Evolutionary conservation across 1,284 basidiomycete species (phyloP).

Genomic region (Ustilago bromivora): DNA sequence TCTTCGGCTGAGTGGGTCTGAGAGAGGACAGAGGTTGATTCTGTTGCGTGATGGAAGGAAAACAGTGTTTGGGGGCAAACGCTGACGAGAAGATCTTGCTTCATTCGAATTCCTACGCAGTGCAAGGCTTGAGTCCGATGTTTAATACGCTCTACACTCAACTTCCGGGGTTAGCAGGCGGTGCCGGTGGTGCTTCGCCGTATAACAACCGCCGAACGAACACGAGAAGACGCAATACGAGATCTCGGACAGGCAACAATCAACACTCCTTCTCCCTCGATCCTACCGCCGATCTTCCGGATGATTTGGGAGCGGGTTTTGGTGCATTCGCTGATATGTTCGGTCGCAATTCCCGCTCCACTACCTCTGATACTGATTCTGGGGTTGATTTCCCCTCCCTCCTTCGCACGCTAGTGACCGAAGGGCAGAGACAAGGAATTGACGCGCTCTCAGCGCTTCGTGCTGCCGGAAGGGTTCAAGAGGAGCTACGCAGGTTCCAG

Average conservation of each 20-base stretch:
- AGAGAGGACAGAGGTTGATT: neutral
- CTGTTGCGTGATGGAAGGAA: neutral
- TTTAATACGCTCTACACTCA: constrained; percentile 47
- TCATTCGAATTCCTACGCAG: constrained; percentile 9
- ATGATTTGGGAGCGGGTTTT: constrained; percentile 38
- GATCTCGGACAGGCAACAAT: constrained; percentile 6
- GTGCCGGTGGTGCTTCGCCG: constrained; percentile 2
- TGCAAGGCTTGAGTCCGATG: constrained; percentile 35
- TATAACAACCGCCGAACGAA: constrained; percentile 20
- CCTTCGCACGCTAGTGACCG: constrained; percentile 30
- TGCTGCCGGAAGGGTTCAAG: constrained; percentile 45
- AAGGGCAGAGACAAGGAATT: constrained; percentile 45
- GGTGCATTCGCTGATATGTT: constrained; percentile 41
- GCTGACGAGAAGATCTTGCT: neutral
- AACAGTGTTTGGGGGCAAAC: constrained; percentile 44
- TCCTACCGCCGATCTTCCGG: constrained; percentile 17
- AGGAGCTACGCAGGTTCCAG: constrained; percentile 41
- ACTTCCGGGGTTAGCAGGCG: constrained; percentile 24
- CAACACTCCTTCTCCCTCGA: constrained; percentile 27
- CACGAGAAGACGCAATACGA: constrained; percentile 19
- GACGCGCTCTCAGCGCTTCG: constrained; percentile 42
- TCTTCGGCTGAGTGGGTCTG: neutral
- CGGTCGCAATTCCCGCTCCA: constrained; percentile 6
- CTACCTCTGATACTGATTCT: neutral
- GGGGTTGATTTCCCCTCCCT: constrained; percentile 40